Evolutionary conservation across 345 rosid species (phyloP), one percentile per base, ranked within the genome.

Genomic region (Trapa incisa): DNA sequence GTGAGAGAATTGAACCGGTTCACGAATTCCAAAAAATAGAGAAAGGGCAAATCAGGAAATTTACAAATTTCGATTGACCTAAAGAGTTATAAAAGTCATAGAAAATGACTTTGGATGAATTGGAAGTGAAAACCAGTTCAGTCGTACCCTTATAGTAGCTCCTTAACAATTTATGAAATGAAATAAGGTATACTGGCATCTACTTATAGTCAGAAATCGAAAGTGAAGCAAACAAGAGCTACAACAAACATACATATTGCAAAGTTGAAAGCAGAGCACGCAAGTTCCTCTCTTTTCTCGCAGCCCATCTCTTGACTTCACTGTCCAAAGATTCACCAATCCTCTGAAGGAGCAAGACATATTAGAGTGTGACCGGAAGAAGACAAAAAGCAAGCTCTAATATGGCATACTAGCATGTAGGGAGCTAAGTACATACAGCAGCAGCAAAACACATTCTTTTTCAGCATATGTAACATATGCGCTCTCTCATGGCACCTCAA

Each of bases 301-400:
- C 87, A 80, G 95, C 88, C 99, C 99, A 94, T 68, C 99, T 90
- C 85, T 77, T 91, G 79, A 94, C 86, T 86, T 94, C 99, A 66
- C 66, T 70, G 81, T 94, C 99, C 70, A 91, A 72, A 37, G 96
- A 81, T 79, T 79, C 97, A 36, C 82, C 83, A 67, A 91, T 82
- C 67, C 97, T 89, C 98, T 92, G 90, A 38, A 54, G 58, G 29
- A 15, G 53, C 72, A 48, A 63, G 6, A 1, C 43, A 64, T 45
- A 56, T 71, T 41, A 45, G 47, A 13, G 52, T 9, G 32, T 48
- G 66, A 75, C 47, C 35, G 15, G 45, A n/a, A n/a, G n/a, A 9
- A 53, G 62, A 47, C 52, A 15, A 6, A 5, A 52, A 52, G 57
- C 22, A 52, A 16, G 29, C 3, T 52, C 29, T 52, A 48, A 52